Base-by-base conservation (phyloP, 1,284 basidiomycete species). In the Thecaphora thlaspeos region DNA sequence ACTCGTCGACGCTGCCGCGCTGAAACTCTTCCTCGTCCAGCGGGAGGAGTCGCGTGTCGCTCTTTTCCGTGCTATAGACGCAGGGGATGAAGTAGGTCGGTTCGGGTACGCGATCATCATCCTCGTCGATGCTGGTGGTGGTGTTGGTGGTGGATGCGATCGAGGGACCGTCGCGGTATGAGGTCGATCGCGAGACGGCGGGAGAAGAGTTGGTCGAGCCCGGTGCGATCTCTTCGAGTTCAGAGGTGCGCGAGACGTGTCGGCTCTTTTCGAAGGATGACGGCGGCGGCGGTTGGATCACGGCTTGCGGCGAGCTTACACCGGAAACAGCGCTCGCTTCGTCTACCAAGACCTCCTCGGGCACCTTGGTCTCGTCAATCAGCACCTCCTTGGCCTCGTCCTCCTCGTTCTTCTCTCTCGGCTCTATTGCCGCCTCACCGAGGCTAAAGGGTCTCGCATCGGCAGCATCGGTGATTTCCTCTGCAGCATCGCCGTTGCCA, bases 51-150 rank as follows among this genome's bases (percentile, higher is more conserved):
- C 89, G 88, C 42, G 80, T 80, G 17, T 88, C 83, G 0, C 92
- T 91, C 22, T 91, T 88, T 77, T 97, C 93, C 4, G 93, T 96
- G 1, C 90, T 94, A 79, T 94, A 98, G 4, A 95, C 91, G n/a
- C 70, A 72, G 3, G 74, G 74, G 21, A 76, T 62, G 34, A 60
- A 65, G 48, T 61, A 64, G n/a, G 45, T 45, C 28, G 61, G 32
- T 14, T 34, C 32, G n/a, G n/a, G n/a, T n/a, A n/a, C n/a, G n/a
- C n/a, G n/a, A n/a, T n/a, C n/a, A n/a, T n/a, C n/a, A 37, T 22
- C n/a, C n/a, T n/a, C n/a, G n/a, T n/a, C n/a, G n/a, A n/a, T n/a
- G n/a, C n/a, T 48, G 39, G 18, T 40, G 44, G 40, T 12, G 51
- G 44, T 37, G 53, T 51, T 15, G 46, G 26, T 11, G 55, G 23